Percentiles rank a stretch among this genome's conserved stretches.
Conservation (phyloP, 2,329 filamentous ascomycete species). For the Hypoxylon sp. region DNA sequence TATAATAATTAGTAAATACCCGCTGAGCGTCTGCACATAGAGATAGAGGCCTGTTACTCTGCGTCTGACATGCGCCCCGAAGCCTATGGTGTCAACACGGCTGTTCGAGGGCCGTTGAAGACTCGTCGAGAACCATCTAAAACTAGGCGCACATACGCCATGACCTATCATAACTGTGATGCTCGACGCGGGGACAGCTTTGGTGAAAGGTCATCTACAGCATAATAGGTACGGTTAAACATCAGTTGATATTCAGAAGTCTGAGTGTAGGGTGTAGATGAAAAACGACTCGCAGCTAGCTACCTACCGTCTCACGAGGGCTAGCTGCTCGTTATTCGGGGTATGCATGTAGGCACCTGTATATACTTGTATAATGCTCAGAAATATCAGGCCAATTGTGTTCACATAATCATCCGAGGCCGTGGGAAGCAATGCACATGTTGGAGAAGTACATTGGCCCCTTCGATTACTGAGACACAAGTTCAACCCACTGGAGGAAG, state of each 20-base stretch:
- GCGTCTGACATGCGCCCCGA: background rate
- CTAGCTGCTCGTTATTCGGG: background rate
- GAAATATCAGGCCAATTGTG: background rate
- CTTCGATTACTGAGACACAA: background rate
- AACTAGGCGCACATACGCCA: background rate
- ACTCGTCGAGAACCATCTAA: background rate
- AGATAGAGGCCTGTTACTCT: background rate
- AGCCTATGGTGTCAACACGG: background rate
- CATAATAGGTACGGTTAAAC: background rate
- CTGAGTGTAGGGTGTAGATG: background rate
- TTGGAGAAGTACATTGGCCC: background rate
- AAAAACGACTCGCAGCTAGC: background rate
- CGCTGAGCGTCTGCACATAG: background rate
- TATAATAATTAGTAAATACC: background rate
- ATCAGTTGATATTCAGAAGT: background rate
- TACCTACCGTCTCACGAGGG: no score
- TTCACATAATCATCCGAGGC: background rate
- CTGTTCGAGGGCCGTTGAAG: background rate
- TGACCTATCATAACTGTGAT: background rate
- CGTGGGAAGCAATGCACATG: background rate
- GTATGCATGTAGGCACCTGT: no score
- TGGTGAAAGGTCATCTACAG: background rate
- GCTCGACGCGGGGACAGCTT: background rate
- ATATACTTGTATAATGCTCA: background rate
- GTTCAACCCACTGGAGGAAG: background rate